Conservation (phyloP, 2,329 filamentous ascomycete genomes). For the Aspergillus novoparasiticus region DNA sequence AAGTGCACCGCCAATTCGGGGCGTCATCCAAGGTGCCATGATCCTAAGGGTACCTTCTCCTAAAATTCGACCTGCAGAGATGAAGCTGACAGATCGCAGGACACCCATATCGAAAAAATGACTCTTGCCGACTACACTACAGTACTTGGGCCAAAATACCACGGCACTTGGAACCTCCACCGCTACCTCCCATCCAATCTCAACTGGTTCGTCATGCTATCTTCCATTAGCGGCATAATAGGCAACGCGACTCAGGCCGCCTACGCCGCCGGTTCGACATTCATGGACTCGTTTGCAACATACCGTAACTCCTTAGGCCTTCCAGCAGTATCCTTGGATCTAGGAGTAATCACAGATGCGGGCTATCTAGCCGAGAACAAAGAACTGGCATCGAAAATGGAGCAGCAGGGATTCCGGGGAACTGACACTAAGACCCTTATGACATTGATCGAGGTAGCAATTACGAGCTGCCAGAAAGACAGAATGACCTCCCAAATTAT, state of each 20-base stretch:
- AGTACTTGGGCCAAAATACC: conserved; percentile 37
- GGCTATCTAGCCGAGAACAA: conserved; percentile 27
- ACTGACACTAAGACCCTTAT: conserved; percentile 23
- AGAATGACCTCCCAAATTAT: conserved; percentile 19
- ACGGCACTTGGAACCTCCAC: conserved; percentile 34
- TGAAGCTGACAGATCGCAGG: conserved; percentile 14
- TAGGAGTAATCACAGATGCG: conserved; percentile 32
- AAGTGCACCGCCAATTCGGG: conserved; percentile 23
- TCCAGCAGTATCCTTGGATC: conserved; percentile 29
- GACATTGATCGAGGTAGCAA: conserved; percentile 23
- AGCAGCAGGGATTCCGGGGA: conserved; percentile 27
- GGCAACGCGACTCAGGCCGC: conserved; percentile 51
- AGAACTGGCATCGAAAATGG: conserved; percentile 22
- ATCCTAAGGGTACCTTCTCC: conserved; percentile 23
- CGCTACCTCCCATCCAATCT: conserved; percentile 24
- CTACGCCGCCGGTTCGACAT: conserved; percentile 42
- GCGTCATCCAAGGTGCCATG: conserved; percentile 33
- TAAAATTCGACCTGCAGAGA: too few relatives aligned
- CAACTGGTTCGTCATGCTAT: conserved; percentile 46
- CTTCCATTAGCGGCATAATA: conserved; percentile 44
- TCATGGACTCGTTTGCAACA: conserved; percentile 36
- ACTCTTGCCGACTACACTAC: conserved; percentile 32
- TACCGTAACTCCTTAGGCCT: conserved; percentile 30
- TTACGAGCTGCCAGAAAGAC: conserved; percentile 1
- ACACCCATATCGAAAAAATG: conserved; percentile 41